Evolutionary conservation across 176 grass and related monocot species (phyloP), one percentile per base, ranked within the genome.

Genomic region (Carex myosuroides): DNA sequence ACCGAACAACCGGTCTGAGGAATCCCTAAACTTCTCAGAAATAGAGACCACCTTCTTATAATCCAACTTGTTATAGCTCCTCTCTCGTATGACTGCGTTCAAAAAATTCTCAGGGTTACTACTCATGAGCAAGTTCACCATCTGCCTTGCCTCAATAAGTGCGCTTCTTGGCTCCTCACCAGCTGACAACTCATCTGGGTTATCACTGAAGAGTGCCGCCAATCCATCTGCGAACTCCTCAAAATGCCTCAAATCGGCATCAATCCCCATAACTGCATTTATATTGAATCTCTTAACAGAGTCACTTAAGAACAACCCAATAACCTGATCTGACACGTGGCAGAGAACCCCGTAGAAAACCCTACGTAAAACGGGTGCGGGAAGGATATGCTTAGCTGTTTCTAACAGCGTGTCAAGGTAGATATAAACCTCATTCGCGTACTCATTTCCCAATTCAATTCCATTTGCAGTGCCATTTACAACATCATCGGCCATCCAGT

Each of bases 11-110:
- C 97, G 87, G 84, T 99, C 97, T 14, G 97, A 96, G 29, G 93
- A 73, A 92, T 99, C 97, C 79, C 93, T 93, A 64, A 99, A 99
- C 77, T 99, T 99, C 91, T 99, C 91, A 0, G 87, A 95, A 85
- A 99, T 92, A 17, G 84, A 61, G 30, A 84, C 85, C 18, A 99
- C 90, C 67, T 99, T 99, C 88, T 92, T 99, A 67, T 95, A 55
- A 93, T 99, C 97, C 44, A 99, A 90, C 93, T 95, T 93, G 79
- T 89, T 92, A 64, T 99, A 99, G 79, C 52, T 94, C 88, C 87
- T 99, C 85, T 96, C 93, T 84, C 72, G 89, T 76, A 99, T 99
- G 65, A 99, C 93, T 59, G 93, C 64, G 79, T 99, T 99, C 65
- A 99, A 84, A 83, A 96, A 99, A 72, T 81, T 99, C 81, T 99